Evolutionary conservation across 2,329 filamentous ascomycete species (phyloP).

Genomic region (Xylariaceae sp.): DNA sequence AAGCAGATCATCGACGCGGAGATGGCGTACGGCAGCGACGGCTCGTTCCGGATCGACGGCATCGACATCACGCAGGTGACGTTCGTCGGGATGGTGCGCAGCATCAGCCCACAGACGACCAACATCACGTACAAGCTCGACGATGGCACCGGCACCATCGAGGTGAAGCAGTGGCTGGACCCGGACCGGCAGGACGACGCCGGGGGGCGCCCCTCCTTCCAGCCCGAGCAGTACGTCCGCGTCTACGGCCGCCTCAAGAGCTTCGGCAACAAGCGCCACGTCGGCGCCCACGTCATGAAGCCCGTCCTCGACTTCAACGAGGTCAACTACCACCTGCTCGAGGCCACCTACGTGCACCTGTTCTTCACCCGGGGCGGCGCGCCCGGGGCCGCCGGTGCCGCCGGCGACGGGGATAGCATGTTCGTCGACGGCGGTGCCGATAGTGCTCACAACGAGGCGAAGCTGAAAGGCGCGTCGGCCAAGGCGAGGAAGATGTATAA

Average conservation of each 20-base stretch:
- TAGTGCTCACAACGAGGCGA: constrained; percentile 36
- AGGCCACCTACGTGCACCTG: constrained; percentile 86
- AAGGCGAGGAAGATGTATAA: constrained; percentile 72
- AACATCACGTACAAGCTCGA: constrained; percentile 93
- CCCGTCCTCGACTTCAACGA: constrained; percentile 87
- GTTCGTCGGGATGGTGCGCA: constrained; percentile 88
- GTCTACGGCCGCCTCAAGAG: constrained; percentile 83
- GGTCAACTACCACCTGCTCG: constrained; percentile 87
- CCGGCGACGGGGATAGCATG: constrained; percentile 51
- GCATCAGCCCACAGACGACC: constrained; percentile 82
- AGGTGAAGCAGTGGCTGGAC: constrained; percentile 88
- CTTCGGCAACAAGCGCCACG: constrained; percentile 81
- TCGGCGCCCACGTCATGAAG: constrained; percentile 80
- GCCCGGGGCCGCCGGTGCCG: constrained; percentile 38
- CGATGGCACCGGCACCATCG: constrained; percentile 89
- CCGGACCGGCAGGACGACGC: constrained; percentile 54
- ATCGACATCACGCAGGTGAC: constrained; percentile 74
- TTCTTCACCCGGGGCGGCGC: constrained; percentile 71
- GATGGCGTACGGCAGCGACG: constrained; percentile 66
- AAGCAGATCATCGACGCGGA: constrained; percentile 89
- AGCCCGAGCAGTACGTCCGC: constrained; percentile 78
- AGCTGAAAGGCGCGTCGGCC: constrained; percentile 53
- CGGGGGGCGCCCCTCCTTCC: constrained; percentile 53
- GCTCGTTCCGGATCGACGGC: constrained; percentile 83
- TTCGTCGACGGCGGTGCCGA: constrained; percentile 55